Conservation (phyloP, 129 eudicot genomes). For the Chrysanthemum seticuspe region DNA sequence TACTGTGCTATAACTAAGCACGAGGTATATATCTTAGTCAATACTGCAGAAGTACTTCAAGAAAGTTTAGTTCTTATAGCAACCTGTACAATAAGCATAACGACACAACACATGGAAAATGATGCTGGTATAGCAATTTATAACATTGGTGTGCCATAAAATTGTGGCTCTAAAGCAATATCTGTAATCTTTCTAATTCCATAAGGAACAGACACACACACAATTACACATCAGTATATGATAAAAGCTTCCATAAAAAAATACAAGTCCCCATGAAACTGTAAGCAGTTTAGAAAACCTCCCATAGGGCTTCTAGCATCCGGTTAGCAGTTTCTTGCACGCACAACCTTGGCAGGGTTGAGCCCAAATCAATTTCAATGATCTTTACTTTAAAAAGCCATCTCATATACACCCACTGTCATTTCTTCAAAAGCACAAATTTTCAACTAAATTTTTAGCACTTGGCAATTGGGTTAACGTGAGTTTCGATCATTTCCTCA, state of each 20-base stretch:
- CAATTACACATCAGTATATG: background rate
- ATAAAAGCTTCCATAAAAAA: background rate
- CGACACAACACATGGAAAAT: too few species aligned
- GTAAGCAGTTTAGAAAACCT: constrained; percentile 29
- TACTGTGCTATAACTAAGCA: too few species aligned
- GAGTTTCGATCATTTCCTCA: constrained; percentile 53
- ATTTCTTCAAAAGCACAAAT: constrained; percentile 46
- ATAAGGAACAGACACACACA: background rate
- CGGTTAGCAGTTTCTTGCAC: constrained; percentile 70
- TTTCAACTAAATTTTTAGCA: constrained; percentile 56
- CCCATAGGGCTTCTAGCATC: constrained; percentile 45
- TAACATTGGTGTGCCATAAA: background rate
- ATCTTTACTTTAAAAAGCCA: background rate
- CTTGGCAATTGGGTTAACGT: constrained; percentile 44
- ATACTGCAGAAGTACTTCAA: too few species aligned
- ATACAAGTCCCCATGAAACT: background rate
- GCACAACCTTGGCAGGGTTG: constrained; percentile 77
- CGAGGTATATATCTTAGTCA: too few species aligned
- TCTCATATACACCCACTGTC: constrained; percentile 41
- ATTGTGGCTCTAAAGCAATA: background rate
- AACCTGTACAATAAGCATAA: too few species aligned
- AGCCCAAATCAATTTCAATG: constrained; percentile 68
- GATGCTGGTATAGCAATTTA: background rate
- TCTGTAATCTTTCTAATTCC: background rate
- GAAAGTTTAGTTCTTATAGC: too few species aligned